Conservation (phyloP, 345 rosid species). For the Eucalyptus viminalis region DNA sequence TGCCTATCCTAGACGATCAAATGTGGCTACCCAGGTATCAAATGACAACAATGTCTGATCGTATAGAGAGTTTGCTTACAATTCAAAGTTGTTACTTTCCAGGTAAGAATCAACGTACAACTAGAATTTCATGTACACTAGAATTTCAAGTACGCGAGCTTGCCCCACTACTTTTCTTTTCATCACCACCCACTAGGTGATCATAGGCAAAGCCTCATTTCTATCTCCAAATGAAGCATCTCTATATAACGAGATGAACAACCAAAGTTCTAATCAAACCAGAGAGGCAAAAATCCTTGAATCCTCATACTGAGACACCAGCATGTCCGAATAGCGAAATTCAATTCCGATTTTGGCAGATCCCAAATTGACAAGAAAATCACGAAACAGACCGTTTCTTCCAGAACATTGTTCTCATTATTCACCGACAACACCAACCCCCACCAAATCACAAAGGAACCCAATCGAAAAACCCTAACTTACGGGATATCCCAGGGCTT, state of each 20-base stretch:
- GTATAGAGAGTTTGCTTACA: neutral
- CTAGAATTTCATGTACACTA: neutral
- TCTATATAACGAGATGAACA: neutral
- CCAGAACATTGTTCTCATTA: neutral
- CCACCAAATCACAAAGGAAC: neutral
- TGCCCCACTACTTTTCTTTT: neutral
- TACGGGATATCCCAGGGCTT: slow-evolving; percentile 97
- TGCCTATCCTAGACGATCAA: neutral
- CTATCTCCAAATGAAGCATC: neutral
- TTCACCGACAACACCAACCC: neutral
- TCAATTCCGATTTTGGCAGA: neutral
- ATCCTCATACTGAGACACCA: neutral
- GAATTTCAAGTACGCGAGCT: neutral
- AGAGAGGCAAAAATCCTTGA: neutral
- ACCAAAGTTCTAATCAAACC: neutral
- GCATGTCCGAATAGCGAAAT: neutral
- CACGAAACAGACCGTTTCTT: neutral
- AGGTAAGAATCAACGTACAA: neutral
- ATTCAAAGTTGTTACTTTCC: neutral
- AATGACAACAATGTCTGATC: neutral
- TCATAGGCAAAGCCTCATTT: neutral
- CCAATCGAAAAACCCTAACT: neutral
- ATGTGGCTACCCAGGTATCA: neutral
- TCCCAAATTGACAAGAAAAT: neutral
- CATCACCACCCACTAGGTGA: neutral